Evolutionary conservation across 2,329 filamentous ascomycete species (phyloP), one percentile per base, ranked within the genome.

Genomic region (Trichophyton simii): DNA sequence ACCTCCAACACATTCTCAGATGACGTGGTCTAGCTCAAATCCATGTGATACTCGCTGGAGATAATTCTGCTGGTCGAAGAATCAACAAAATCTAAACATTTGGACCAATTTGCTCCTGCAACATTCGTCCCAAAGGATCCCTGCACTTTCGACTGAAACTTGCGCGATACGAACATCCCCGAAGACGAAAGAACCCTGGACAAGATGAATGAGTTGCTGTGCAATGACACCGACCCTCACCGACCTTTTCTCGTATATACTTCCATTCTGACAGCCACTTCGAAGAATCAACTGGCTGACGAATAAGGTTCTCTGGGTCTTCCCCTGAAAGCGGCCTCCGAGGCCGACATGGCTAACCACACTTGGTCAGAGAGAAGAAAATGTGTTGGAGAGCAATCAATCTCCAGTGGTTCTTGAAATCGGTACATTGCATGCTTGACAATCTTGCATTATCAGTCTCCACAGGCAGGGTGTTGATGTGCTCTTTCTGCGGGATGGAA

Each of bases 211-310:
- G 2, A 2, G 11, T 34, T 15, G 34, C 50, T 38, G 34, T 38
- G 34, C 34, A 38, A 18, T 13, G 13, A 54, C 9, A 25, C 50
- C 50, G 50, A 54, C 6, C n/a, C 50, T 54, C 50, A 54, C 50
- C 50, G 50, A 54, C 50, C 50, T 54, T 54, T 25, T 22, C 50
- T 54, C 50, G 50, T 54, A 54, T 54, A 54, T 54, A 15, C 50
- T 54, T 54, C 15, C 50, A 25, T 34, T 7, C 7, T 31, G 28
- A 13, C 50, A 54, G 22, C 50, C 22, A 54, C 28, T 28, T 25
- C 50, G 22, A 25, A 15, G 34, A 54, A 54, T 25, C 11, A 28
- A 34, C 15, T 34, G 50, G 50, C n/a, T 34, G 22, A 5, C n/a
- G 22, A 15, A 25, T 54, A 54, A 31, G 28, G 50, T 54, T 54